Base-by-base conservation (phyloP, 148 eudicot genomes). In the Camellia japonica region DNA sequence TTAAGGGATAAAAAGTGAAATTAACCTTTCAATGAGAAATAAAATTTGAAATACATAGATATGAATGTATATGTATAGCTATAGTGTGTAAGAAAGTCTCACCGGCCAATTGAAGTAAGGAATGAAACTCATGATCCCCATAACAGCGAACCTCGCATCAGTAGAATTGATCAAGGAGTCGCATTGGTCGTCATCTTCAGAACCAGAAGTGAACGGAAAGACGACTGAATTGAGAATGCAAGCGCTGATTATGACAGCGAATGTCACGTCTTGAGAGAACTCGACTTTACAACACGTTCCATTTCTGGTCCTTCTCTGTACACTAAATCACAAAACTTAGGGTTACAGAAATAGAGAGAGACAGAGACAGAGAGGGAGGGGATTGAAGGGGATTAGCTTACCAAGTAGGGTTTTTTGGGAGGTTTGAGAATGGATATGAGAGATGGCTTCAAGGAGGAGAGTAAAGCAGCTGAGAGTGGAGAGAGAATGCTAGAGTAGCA, bases 61-160 rank as follows among this genome's bases (percentile, higher is more conserved):
- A 19, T 20, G 15, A 2, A 66, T 4, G 42, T 51, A 73, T 4
- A 47, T 10, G 68, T 2, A 30, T 30, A 30, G 10, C 41, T 0
- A 44, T 23, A 30, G 30, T 30, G 30, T 30, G 7, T 56, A 43
- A n/a, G 47, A 61, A 66, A 61, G 4, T 15, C 87, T 81, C 54
- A 96, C 99, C 93, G 93, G 86, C 99, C 99, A 96, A 87, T 96
- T 96, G 91, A 96, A 96, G 87, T 89, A 96, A 72, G 99, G 99
- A 75, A 96, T 93, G 89, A 93, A 86, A 81, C 92, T 81, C 47
- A 96, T 91, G 90, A 96, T 81, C 69, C 88, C 92, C 97, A 96
- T 96, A 51, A 93, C 94, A 4, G 94, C 89, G 43, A 92, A 89
- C 82, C 98, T 87, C 0, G 93, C 86, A 81, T 93, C 98, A 1